phyloP scores from a whole-genome alignment of 164 flowering plant species.

The Annona squamosa region DNA sequence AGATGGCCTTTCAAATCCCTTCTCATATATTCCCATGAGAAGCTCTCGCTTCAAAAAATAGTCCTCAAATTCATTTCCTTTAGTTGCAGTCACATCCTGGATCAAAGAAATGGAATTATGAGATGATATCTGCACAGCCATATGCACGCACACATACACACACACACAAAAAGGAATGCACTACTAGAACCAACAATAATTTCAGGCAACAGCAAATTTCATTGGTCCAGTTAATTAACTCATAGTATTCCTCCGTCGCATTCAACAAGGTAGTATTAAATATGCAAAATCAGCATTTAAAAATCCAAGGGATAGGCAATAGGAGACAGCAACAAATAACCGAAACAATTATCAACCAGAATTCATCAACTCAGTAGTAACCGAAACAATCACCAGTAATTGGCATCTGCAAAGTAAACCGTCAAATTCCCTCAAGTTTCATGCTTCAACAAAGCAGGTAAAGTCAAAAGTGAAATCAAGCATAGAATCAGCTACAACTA shows the following conservation, averaged over 20 bases:
- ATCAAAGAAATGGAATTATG: conserved; percentile 3
- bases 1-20: conserved; percentile 97
- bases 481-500: background rate
- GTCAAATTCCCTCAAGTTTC: background rate
- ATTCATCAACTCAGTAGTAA: no score
- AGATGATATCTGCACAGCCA: background rate
- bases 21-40: conserved; percentile 98
- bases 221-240: no score
- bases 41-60: conserved; percentile 92
- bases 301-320: background rate
- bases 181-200: background rate
- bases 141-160: no score
- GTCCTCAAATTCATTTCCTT: conserved; percentile 99
- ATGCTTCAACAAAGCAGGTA: background rate
- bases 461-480: background rate
- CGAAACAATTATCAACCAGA: background rate
- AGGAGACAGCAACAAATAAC: background rate
- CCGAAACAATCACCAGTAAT: background rate
- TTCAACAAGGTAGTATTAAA: no score
- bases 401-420: background rate
- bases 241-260: background rate
- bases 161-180: background rate
- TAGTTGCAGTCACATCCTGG: conserved; percentile 98
- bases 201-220: background rate
- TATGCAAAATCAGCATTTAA: background rate